phyloP scores from a whole-genome alignment of 164 flowering plant species.

The Umbilicus rupestris region DNA sequence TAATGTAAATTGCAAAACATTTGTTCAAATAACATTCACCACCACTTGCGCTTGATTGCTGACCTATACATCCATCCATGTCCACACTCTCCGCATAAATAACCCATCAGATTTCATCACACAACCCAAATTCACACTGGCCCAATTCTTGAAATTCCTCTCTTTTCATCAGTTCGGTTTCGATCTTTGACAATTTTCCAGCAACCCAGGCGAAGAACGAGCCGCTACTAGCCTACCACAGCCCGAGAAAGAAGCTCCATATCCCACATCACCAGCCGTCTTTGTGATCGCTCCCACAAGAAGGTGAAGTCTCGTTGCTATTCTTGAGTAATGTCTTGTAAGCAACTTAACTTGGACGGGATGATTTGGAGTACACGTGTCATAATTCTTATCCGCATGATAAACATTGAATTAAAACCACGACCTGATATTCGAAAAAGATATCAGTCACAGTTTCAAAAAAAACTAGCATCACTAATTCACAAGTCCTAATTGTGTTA shows the following conservation, averaged over 20 bases:
- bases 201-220: constrained; percentile 41
- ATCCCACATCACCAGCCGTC: constrained; percentile 9
- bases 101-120: neutral
- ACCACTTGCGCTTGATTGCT: neutral
- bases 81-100: neutral
- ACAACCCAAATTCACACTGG: no score
- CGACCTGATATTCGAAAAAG: no score
- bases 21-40: neutral
- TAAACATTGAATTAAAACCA: no score
- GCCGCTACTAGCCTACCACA: constrained; percentile 38
- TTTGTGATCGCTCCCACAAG: constrained; percentile 56
- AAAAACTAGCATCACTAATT: no score
- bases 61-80: neutral
- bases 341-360: no score
- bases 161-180: neutral
- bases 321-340: no score
- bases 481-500: no score
- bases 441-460: no score
- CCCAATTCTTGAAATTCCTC: neutral
- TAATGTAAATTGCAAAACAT: neutral
- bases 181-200: constrained; percentile 1
- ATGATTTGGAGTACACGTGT: no score
- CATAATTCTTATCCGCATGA: no score
- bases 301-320: constrained; percentile 34
- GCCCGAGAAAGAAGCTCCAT: constrained; percentile 22